These are phyloP conservation scores for Ulota crispa DNA, from an alignment of 225 moss, liverwort and hornwort species.

Conservation along the genomic window DNA sequence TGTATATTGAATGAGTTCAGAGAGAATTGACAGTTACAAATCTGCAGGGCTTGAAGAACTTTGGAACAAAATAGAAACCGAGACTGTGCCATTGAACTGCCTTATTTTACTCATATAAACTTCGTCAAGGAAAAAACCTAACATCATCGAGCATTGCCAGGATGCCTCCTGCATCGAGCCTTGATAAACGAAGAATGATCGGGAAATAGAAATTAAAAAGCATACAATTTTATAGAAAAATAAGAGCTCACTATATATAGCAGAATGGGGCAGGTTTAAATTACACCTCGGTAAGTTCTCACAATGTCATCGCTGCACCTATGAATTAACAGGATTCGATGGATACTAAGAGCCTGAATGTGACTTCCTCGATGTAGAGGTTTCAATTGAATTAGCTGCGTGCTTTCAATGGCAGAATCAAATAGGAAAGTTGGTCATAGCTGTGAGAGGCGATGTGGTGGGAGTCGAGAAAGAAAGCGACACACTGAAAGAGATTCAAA, in stretches of 20 bases:
- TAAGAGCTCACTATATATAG: not conserved
- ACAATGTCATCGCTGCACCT: not conserved
- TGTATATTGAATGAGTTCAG: not conserved
- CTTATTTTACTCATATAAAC: not conserved
- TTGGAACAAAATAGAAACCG: not conserved
- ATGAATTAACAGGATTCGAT: not conserved
- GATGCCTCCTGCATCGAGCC: not conserved
- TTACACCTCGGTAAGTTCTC: not conserved
- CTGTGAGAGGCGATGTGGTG: not conserved
- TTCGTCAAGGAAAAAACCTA: not conserved
- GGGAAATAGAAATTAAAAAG: not conserved
- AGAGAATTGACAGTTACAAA: not conserved
- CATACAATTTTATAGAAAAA: not conserved
- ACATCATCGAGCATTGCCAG: not conserved
- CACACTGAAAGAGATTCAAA: not conserved
- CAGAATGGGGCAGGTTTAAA: not conserved
- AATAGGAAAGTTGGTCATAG: not conserved
- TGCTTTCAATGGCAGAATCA: not conserved
- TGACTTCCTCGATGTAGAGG: not conserved
- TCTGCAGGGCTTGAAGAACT: not conserved
- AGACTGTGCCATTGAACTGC: not conserved
- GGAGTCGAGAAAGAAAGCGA: constrained; percentile 10
- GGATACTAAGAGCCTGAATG: not conserved
- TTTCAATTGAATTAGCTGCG: not conserved
- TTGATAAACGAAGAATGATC: not conserved